phyloP scores from a whole-genome alignment of 2,329 filamentous ascomycete genomes.

The Fusarium sp. region DNA sequence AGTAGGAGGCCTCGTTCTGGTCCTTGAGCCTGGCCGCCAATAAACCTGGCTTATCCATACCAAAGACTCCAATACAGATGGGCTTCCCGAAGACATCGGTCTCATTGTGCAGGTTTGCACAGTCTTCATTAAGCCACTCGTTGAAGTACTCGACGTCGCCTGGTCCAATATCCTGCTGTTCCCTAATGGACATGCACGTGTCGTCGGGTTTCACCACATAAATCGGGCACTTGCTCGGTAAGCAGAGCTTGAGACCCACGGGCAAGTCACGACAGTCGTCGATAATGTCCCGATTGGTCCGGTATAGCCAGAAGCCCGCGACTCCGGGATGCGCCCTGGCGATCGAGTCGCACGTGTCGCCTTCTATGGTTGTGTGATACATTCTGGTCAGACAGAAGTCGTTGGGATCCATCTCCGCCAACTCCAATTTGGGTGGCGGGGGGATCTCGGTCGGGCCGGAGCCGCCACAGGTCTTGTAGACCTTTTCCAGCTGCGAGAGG shows the following conservation, averaged over 20 bases:
- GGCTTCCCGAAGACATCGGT: slow-evolving; percentile 23
- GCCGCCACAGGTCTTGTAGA: neutral
- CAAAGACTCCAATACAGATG: slow-evolving; percentile 26
- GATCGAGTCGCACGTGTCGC: slow-evolving; percentile 12
- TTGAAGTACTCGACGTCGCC: neutral
- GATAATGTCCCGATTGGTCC: slow-evolving; percentile 26
- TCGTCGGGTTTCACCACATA: neutral
- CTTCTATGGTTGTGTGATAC: slow-evolving; percentile 9
- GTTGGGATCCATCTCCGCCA: neutral
- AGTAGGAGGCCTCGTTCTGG: no score
- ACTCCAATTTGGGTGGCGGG: neutral
- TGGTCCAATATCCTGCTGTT: no score
- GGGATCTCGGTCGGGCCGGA: neutral
- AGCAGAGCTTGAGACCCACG: slow-evolving; percentile 14
- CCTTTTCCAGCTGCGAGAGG: neutral
- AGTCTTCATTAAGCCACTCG: slow-evolving; percentile 7
- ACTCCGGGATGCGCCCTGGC: slow-evolving; percentile 16
- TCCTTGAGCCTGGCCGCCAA: no score
- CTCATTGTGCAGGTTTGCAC: slow-evolving; percentile 12
- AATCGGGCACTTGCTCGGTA: neutral
- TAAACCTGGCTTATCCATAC: no score
- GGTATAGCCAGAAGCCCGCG: slow-evolving; percentile 18
- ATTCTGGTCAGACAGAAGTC: slow-evolving; percentile 1
- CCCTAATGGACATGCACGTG: neutral
- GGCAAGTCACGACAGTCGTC: slow-evolving; percentile 16